Evolutionary conservation across 371 early-diverging fungal genomes (phyloP), one percentile per base, ranked within the genome.

Genomic region (Umbelopsis sp.): DNA sequence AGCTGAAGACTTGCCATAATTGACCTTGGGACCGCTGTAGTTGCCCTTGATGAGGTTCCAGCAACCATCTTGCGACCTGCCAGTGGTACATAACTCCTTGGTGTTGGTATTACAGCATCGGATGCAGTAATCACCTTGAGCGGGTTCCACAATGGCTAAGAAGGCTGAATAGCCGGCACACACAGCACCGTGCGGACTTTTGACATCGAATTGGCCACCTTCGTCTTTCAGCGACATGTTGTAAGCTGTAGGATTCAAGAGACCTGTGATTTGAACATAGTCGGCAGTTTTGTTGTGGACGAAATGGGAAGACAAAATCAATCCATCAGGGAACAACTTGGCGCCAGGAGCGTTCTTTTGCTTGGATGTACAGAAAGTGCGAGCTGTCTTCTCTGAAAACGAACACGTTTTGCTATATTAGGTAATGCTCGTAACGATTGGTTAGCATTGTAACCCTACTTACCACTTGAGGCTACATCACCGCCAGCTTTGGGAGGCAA

Each of bases 141-240:
- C 72, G 44, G 78, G 78, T 69, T 77, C 78, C 44, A 77, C 71
- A 10, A 77, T 69, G 57, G 72, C 72, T 45, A 77, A 75, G 65
- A 77, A 77, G 70, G 71, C 69, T 16, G 67, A 63, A 35, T 63
- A 77, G 29, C 78, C 78, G 51, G 72, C 78, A 65, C 78, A 77
- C 14, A 70, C 53, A 38, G 78, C 75, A 10, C 68, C 68, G 12
- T 63, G 65, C 5, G 74, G 74, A 0, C 71, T 71, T 11, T 65
- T 66, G 32, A 64, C 63, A 68, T 70, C 74, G 25, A 71, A 63
- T 62, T 72, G 69, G n/a, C 67, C 67, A 52, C 64, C 64, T 45
- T 46, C 24, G 44, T 64, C 64, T 4, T 44, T 11, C 12, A 38
- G 22, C 4, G 44, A 46, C 64, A 64, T 20, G 16, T 46, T 46